These are phyloP conservation scores for Phytophthora constricta DNA, from an alignment of 352 stramenopile species.

Conservation along the genomic window DNA sequence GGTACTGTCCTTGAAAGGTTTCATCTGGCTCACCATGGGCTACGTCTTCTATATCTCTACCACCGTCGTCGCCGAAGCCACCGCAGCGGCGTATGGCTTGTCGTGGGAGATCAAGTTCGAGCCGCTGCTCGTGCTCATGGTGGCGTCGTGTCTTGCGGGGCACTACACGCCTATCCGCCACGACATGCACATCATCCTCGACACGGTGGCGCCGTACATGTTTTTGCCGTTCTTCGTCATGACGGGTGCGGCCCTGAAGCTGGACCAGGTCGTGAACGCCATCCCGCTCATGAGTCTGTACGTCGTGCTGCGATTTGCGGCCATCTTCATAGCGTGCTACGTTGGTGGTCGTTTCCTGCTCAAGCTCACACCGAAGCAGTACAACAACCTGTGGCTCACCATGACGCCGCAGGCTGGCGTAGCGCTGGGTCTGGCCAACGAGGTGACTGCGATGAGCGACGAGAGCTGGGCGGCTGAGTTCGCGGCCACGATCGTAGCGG, in stretches of 20 bases:
- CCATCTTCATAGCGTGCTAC: slow-evolving; percentile 73
- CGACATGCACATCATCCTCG: slow-evolving; percentile 80
- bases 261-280: slow-evolving; percentile 62
- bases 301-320: slow-evolving; percentile 60
- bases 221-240: slow-evolving; percentile 82
- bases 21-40: slow-evolving; percentile 70
- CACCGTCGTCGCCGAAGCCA: slow-evolving; percentile 43
- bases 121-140: slow-evolving; percentile 71
- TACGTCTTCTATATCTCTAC: slow-evolving; percentile 69
- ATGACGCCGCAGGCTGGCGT: slow-evolving; percentile 74
- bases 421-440: slow-evolving; percentile 63
- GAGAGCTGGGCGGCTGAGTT: slow-evolving; percentile 69
- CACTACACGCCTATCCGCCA: slow-evolving; percentile 64
- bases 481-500: slow-evolving; percentile 64
- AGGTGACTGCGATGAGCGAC: slow-evolving; percentile 60
- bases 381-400: slow-evolving; percentile 79
- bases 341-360: slow-evolving; percentile 60
- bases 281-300: slow-evolving; percentile 74
- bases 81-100: slow-evolving; percentile 50
- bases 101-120: slow-evolving; percentile 77
- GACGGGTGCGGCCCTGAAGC: slow-evolving; percentile 67
- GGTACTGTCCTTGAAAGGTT: slow-evolving; percentile 60
- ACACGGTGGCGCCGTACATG: slow-evolving; percentile 69
- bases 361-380: slow-evolving; percentile 59
- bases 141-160: slow-evolving; percentile 64